phyloP scores from a whole-genome alignment of 495 filamentous ascomycete species.

The Aspergillus biplanus region DNA sequence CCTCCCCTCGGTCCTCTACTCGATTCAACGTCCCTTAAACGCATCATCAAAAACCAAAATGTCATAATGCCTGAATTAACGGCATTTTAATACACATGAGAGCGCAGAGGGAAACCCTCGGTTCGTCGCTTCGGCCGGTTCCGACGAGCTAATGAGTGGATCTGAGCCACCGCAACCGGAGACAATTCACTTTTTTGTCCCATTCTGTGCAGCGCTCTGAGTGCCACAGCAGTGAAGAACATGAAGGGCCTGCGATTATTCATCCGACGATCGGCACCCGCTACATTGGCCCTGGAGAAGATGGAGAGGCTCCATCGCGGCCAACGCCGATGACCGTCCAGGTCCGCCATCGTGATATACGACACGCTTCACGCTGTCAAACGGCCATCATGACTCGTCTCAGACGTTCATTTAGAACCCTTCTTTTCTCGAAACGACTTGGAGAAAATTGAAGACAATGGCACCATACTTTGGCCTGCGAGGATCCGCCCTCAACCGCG shows the following conservation, averaged over 20 bases:
- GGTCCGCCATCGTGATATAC: not conserved
- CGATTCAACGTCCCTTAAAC: too few relatives aligned
- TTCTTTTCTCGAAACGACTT: not conserved
- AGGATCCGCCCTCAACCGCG: constrained; percentile 37
- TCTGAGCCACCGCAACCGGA: not conserved
- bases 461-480: constrained; percentile 47
- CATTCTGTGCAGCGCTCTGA: not conserved
- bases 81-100: not conserved
- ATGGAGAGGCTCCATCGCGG: constrained; percentile 2
- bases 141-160: not conserved
- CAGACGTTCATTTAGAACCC: not conserved
- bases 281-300: not conserved
- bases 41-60: too few relatives aligned
- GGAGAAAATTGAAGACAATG: constrained; percentile 10
- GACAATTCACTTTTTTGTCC: not conserved
- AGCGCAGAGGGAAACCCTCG: not conserved
- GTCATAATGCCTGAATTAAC: too few relatives aligned
- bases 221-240: too few relatives aligned
- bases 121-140: constrained; percentile 5
- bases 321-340: constrained; percentile 5
- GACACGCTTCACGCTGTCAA: not conserved
- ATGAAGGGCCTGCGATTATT: not conserved
- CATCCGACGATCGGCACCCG: not conserved
- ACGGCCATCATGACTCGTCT: not conserved
- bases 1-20: too few relatives aligned